Conservation (phyloP, 208 protist species). For the Willaertia magna region DNA sequence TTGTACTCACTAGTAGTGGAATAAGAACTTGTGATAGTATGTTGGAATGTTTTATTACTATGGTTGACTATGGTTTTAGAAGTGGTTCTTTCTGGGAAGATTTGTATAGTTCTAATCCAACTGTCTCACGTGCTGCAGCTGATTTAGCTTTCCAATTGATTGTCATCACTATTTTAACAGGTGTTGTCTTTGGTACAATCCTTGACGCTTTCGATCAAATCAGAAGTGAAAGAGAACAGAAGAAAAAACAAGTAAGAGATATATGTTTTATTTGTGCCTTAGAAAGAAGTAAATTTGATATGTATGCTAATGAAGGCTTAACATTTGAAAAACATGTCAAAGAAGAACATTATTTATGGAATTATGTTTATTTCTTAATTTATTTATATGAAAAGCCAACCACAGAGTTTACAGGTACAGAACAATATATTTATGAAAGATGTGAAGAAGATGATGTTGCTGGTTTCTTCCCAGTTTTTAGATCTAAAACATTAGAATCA, state of each 20-base stretch:
- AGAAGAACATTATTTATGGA: slow-evolving; percentile 83
- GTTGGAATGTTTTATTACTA: not conserved
- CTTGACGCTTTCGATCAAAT: slow-evolving; percentile 39
- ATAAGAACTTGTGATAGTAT: not conserved
- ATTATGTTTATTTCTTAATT: slow-evolving; percentile 80
- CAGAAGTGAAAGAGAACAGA: slow-evolving; percentile 19
- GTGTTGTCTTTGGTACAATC: slow-evolving; percentile 57
- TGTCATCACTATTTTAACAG: slow-evolving; percentile 43
- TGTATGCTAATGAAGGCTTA: not conserved
- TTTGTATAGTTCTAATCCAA: not conserved
- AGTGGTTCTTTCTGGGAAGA: not conserved
- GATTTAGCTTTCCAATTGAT: slow-evolving; percentile 43
- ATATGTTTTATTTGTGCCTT: slow-evolving; percentile 53
- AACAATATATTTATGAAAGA: slow-evolving; percentile 53
- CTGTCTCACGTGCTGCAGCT: not conserved
- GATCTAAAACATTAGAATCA: not conserved
- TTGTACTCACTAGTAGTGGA: not conserved
- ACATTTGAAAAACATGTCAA: slow-evolving; percentile 67
- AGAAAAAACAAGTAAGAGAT: slow-evolving; percentile 30
- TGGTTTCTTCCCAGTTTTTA: not conserved
- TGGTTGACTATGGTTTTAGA: not conserved
- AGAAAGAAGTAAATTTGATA: slow-evolving; percentile 35
- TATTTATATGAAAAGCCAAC: slow-evolving; percentile 59
- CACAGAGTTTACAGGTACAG: slow-evolving; percentile 57
- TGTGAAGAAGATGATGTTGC: slow-evolving; percentile 37